Evolutionary conservation across 1,284 basidiomycete species (phyloP).

Genomic region (Inonotus obliquus): DNA sequence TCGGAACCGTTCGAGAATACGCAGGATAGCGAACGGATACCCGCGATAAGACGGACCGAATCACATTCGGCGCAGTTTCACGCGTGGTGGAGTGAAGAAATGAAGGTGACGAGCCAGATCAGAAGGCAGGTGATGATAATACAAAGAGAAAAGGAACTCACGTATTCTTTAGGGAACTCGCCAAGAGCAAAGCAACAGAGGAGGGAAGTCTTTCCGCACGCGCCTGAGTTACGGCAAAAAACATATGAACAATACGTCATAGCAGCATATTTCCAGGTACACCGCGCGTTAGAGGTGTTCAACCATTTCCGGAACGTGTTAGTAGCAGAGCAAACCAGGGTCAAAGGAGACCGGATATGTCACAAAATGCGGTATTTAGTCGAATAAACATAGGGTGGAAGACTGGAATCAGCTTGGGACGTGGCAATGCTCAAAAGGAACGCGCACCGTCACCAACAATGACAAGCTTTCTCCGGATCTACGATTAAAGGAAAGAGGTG

Average conservation of each 20-base stretch:
- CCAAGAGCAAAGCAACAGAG: constrained; percentile 91
- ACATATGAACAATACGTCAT: constrained; percentile 7
- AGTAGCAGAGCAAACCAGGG: not conserved
- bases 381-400: constrained; percentile 10
- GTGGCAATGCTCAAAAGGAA: constrained; percentile 4
- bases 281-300: not conserved
- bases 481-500: not conserved
- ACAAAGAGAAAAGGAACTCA: constrained; percentile 36
- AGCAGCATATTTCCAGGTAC: constrained; percentile 6
- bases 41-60: not conserved
- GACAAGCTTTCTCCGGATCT: constrained; percentile 76
- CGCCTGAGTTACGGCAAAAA: constrained; percentile 44
- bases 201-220: constrained; percentile 82
- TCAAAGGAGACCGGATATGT: not conserved
- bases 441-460: constrained; percentile 82
- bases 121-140: constrained; percentile 10
- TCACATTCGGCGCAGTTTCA: not conserved
- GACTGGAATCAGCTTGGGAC: constrained; percentile 3
- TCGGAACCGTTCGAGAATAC: not conserved
- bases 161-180: constrained; percentile 97
- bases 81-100: constrained; percentile 2
- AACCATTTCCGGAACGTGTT: not conserved
- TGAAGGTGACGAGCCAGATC: constrained; percentile 15
- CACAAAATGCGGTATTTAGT: not conserved
- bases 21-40: not conserved